phyloP scores from a whole-genome alignment of 768 basidiomycete species.

The Lactarius indigo region DNA sequence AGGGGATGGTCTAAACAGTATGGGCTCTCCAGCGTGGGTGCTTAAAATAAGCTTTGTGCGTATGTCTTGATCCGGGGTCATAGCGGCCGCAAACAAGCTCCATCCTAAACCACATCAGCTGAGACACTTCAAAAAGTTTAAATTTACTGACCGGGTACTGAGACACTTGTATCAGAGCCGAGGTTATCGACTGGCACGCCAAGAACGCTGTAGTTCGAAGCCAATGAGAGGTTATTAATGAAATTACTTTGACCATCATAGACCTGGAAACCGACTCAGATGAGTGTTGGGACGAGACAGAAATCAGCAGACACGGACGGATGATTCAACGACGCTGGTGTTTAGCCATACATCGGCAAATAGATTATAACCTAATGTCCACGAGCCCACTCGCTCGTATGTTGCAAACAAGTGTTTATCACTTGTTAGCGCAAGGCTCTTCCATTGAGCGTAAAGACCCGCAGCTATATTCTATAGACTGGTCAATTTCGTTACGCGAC shows the following conservation, averaged over 20 bases:
- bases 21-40: no score
- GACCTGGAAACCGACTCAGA: no score
- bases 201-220: no score
- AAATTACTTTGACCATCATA: no score
- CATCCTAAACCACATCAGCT: slow-evolving; percentile 7
- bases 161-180: slow-evolving; percentile 47
- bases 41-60: slow-evolving; percentile 8
- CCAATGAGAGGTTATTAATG: no score
- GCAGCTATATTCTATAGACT: not conserved
- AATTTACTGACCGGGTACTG: slow-evolving; percentile 5
- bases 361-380: slow-evolving; percentile 62
- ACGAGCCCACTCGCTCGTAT: slow-evolving; percentile 33
- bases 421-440: slow-evolving; percentile 5
- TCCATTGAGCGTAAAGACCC: no score
- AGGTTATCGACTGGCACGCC: no score
- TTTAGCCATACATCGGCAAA: slow-evolving; percentile 60
- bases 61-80: not conserved
- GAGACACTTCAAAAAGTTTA: not conserved
- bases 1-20: no score
- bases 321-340: no score
- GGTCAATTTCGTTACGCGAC: not conserved
- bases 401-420: slow-evolving; percentile 11
- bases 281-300: no score
- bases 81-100: slow-evolving; percentile 16
- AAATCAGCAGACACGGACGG: no score